phyloP scores from a whole-genome alignment of 345 rosid species.

The Physaria fendleri region DNA sequence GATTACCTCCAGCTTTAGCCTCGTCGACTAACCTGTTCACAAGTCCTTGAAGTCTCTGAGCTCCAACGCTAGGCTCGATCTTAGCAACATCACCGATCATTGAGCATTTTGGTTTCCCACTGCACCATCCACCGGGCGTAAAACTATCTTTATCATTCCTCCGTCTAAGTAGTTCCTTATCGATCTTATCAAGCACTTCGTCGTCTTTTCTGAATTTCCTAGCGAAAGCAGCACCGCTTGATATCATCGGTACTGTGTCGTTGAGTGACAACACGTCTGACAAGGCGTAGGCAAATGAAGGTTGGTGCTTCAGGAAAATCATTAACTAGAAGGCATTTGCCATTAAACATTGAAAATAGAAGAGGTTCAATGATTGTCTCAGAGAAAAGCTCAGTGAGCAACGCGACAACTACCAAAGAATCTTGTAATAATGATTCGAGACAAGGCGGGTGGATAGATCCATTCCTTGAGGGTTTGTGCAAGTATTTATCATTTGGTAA shows the following conservation, averaged over 20 bases:
- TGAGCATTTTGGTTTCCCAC: constrained; percentile 62
- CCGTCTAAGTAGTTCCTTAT: constrained; percentile 60
- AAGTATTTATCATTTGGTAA: constrained; percentile 77
- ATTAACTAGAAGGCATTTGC: constrained; percentile 37
- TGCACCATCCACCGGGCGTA: constrained; percentile 97
- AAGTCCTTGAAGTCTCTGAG: constrained; percentile 55
- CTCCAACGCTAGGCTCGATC: constrained; percentile 71
- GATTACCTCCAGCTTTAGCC: constrained; percentile 44
- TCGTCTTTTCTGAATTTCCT: constrained; percentile 63
- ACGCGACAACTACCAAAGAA: constrained; percentile 34
- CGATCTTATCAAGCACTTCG: constrained; percentile 63
- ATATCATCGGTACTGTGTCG: constrained; percentile 52
- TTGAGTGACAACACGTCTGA: constrained; percentile 69
- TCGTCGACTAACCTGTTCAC: constrained; percentile 42
- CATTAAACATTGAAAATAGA: constrained; percentile 51
- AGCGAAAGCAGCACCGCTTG: constrained; percentile 85
- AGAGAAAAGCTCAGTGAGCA: constrained; percentile 68
- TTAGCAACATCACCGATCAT: constrained; percentile 55
- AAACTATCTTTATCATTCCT: constrained; percentile 38
- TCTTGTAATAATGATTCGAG: constrained; percentile 33
- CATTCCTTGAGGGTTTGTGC: constrained; percentile 92
- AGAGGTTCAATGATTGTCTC: too few species aligned
- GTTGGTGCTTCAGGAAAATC: constrained; percentile 36
- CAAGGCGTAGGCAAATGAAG: constrained; percentile 47
- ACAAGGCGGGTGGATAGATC: constrained; percentile 78